Evolutionary conservation across 1,284 basidiomycete genomes (phyloP), one percentile per base, ranked within the genome.

Genomic region (Marasmius sp.): DNA sequence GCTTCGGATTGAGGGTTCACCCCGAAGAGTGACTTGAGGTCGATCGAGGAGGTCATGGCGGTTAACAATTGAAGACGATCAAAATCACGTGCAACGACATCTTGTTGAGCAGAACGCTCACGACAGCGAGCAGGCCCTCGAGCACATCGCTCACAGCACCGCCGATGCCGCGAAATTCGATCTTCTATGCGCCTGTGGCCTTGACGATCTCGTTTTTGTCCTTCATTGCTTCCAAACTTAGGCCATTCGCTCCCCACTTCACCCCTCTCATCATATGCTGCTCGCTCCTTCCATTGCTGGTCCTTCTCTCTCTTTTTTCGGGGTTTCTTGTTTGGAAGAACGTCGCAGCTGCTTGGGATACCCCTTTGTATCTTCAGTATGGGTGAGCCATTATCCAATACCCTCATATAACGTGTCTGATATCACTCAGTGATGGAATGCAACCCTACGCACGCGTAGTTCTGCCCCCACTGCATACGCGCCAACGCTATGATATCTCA

Each of bases 281-380:
- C 10, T 71, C 84, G n/a, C 76, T 88, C 27, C 72, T 92, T 45
- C 91, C 91, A 3, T 67, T 90, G 3, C 68, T 89, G 39, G 65
- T 86, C 9, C 69, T 85, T 62, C 72, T 88, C 8, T 91, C 91
- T 11, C 64, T 84, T 9, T 79, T 80, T 63, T 85, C 91, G 8
- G 91, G 91, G 2, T 86, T 82, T 75, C 72, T 85, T 57, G 88
- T 93, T 5, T 92, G 91, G 89, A 84, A 77, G 64, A 87, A 75
- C 66, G 79, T 86, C 6, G 87, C 90, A 14, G 80, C 84, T 5
- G 80, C 83, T 39, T 93, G 91, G 91, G 78, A 86, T 63, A 72
- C 79, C 8, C 81, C 86, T 8, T 63, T 91, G 33, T 85, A 86
- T 71, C 76, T 93, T 14, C 89, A 91, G 76, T 93, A 92, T 67